Conservation (phyloP, 192 early-diverging fungal genomes). For the Coemansia reversa region DNA sequence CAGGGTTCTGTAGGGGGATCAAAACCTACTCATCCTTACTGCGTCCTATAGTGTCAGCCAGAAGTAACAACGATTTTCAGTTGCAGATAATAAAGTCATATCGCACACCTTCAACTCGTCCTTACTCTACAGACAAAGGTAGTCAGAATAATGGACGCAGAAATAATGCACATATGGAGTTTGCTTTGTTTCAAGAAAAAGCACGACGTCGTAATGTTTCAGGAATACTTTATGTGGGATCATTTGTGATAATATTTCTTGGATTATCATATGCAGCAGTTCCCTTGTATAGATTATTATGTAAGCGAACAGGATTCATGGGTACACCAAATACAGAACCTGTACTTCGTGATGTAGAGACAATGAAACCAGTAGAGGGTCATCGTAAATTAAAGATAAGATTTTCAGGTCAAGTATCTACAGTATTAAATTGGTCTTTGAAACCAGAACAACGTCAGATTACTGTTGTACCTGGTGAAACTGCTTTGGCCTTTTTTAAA, state of each 20-base stretch:
- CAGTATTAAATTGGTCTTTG: conserved; percentile 85
- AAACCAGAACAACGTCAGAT: conserved; percentile 85
- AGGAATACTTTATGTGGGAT: conserved; percentile 70
- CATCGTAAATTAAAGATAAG: conserved; percentile 65
- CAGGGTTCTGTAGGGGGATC: too few species aligned
- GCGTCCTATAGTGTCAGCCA: too few species aligned
- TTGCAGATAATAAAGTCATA: neutral
- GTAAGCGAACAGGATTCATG: conserved; percentile 87
- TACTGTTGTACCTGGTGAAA: conserved; percentile 91
- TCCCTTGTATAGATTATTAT: conserved; percentile 92
- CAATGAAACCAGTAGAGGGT: conserved; percentile 62
- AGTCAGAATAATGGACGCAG: too few species aligned
- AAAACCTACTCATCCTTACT: too few species aligned
- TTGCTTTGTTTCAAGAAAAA: conserved; percentile 28
- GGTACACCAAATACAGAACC: conserved; percentile 83
- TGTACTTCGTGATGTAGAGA: conserved; percentile 58
- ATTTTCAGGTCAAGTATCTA: conserved; percentile 74
- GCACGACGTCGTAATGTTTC: conserved; percentile 42
- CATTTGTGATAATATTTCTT: conserved; percentile 79
- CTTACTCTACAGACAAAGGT: too few species aligned
- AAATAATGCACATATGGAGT: conserved; percentile 7
- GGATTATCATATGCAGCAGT: conserved; percentile 92
- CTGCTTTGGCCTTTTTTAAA: conserved; percentile 93
- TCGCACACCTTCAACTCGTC: too few species aligned
- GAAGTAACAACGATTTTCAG: neutral